Base-by-base conservation (phyloP, 1,284 basidiomycete genomes). In the Pseudozyma pruni region DNA sequence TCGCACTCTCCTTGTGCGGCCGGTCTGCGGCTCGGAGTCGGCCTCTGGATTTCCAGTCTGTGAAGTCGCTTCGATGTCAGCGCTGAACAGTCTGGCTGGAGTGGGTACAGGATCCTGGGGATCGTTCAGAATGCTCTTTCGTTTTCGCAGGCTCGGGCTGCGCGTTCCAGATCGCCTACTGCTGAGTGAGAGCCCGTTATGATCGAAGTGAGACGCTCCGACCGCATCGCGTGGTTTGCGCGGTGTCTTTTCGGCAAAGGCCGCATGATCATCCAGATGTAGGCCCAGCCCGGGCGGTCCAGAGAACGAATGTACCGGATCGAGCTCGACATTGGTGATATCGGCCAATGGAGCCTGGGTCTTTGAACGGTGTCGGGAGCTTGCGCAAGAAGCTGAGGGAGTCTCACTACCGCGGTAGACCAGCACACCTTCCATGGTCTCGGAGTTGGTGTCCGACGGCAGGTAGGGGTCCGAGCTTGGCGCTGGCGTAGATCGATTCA, bases 1-100 rank as follows among this genome's bases (percentile, higher is more conserved):
- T 38, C 78, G 76, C 23, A 72, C 47, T 19, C 79, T 68, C 13
- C 75, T 43, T 1, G 68, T 50, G 8, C 69, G 58, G 1, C 60
- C 67, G 4, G 67, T 63, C 20, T 60, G 55, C 4, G 56, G 44
- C 4, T 59, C 59, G 13, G n/a, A 5, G 2, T 61, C 60, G 10
- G 20, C 34, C 8, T 62, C 50, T 6, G 29, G n/a, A n/a, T n/a
- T n/a, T n/a, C n/a, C n/a, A n/a, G n/a, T n/a, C 8, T 13, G 27
- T 13, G 14, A 34, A 17, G 41, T 46, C 2, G 42, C 39, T 10
- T 44, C 29, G 13, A 48, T 40, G 1, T 43, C 43, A 14, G 54
- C 43, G 16, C 45, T 56, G 43, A 61, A 61, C 4, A 62, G 58
- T 19, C 56, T 29, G 1, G 46, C 46, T 4, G 62, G 57, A 2